phyloP scores from a whole-genome alignment of 1,139 yeast species.

The Geotrichum histeridarum region DNA sequence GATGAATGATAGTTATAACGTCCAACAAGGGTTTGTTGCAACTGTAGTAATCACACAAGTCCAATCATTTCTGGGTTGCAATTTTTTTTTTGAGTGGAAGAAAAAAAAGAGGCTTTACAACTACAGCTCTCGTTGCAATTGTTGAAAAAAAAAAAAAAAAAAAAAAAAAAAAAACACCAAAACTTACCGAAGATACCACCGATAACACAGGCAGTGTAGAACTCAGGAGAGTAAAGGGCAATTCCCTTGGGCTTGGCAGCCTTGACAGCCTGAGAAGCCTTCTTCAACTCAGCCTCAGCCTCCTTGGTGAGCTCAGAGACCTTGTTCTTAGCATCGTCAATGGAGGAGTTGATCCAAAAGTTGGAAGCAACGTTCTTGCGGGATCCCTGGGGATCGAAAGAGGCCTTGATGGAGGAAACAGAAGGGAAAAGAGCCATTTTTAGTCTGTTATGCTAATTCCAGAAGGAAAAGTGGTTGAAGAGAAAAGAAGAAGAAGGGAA shows the following conservation, averaged over 20 bases:
- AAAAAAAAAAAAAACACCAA: slow-evolving; percentile 31
- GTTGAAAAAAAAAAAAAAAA: not conserved
- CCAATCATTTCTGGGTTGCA: no score
- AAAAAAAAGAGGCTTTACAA: no score
- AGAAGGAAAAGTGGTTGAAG: slow-evolving; percentile 8
- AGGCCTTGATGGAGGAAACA: slow-evolving; percentile 36
- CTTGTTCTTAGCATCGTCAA: slow-evolving; percentile 33
- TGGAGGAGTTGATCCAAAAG: slow-evolving; percentile 36
- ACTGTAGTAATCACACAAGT: not conserved
- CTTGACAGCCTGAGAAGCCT: slow-evolving; percentile 34
- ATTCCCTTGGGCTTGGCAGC: slow-evolving; percentile 35
- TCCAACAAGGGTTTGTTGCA: no score
- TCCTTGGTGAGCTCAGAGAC: slow-evolving; percentile 28
- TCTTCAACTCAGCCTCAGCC: slow-evolving; percentile 35
- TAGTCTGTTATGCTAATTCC: not conserved
- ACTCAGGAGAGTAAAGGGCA: slow-evolving; percentile 60
- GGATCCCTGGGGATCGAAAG: slow-evolving; percentile 39
- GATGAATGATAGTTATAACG: slow-evolving; percentile 4
- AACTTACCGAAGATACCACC: slow-evolving; percentile 64
- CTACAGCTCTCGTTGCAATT: no score
- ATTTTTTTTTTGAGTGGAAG: no score
- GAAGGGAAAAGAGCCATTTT: slow-evolving; percentile 41
- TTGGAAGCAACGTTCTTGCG: slow-evolving; percentile 22
- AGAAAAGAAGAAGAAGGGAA: slow-evolving; percentile 17
- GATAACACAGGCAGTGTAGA: slow-evolving; percentile 74